Evolutionary conservation across 1,139 yeast species (phyloP).

Genomic region (Geotrichum citri-aurantii): DNA sequence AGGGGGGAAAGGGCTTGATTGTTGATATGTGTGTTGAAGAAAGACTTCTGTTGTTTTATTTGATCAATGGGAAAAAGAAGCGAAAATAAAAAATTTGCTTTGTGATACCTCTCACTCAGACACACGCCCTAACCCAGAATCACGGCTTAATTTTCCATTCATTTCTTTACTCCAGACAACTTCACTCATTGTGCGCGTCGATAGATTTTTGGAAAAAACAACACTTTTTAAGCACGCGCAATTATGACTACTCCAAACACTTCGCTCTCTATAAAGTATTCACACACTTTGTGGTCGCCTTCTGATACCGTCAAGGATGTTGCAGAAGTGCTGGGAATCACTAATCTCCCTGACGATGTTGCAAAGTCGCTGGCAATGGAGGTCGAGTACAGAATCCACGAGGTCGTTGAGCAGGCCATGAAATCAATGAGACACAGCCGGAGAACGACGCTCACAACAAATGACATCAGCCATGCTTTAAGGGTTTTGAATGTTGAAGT

Average conservation of each 20-base stretch:
- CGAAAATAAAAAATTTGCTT: neutral
- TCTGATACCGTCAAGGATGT: constrained; percentile 95
- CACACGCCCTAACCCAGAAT: neutral
- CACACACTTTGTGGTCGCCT: constrained; percentile 97
- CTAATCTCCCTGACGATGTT: constrained; percentile 79
- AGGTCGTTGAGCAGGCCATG: constrained; percentile 88
- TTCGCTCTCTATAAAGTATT: constrained; percentile 44
- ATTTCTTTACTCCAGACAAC: neutral
- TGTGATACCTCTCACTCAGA: neutral
- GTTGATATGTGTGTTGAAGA: neutral
- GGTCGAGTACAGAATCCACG: constrained; percentile 93
- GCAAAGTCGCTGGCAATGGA: constrained; percentile 97
- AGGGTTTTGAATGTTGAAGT: constrained; percentile 76
- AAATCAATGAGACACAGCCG: constrained; percentile 95
- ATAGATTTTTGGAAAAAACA: neutral
- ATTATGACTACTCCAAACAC: constrained; percentile 11
- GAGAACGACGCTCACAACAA: constrained; percentile 71
- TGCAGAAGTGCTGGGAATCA: constrained; percentile 83
- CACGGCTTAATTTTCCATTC: neutral
- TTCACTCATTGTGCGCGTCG: neutral
- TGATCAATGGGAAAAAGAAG: neutral
- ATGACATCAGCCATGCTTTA: constrained; percentile 76
- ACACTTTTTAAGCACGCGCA: neutral
- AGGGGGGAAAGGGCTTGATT: neutral
- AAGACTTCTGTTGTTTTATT: neutral